phyloP scores from a whole-genome alignment of 2,329 filamentous ascomycete species.

The Nemania bipapillata region DNA sequence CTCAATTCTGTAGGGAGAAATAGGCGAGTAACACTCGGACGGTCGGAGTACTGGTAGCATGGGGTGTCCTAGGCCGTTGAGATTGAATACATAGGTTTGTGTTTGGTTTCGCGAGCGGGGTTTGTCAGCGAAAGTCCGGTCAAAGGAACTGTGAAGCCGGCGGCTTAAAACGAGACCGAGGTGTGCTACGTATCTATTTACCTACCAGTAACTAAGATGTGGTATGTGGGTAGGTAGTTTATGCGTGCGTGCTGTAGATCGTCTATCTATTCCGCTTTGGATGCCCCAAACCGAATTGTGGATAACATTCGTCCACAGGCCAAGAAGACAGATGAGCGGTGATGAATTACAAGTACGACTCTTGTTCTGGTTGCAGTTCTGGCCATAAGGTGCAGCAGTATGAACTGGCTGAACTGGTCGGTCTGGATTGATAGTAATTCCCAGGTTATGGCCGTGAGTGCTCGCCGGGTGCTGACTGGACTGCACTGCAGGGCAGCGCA shows the following conservation, averaged over 20 bases:
- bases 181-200: background rate
- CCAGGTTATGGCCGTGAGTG: background rate
- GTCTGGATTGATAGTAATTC: background rate
- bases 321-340: background rate
- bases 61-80: background rate
- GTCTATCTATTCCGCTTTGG: background rate
- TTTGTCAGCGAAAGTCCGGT: constrained; percentile 21
- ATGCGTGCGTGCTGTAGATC: too few relatives aligned
- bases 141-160: background rate
- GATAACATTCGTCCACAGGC: constrained; percentile 6
- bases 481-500: background rate
- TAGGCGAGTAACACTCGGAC: background rate
- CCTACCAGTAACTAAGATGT: background rate
- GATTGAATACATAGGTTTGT: background rate
- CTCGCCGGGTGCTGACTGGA: constrained; percentile 25
- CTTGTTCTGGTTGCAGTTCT: background rate
- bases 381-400: background rate
- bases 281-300: constrained; percentile 15
- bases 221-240: background rate
- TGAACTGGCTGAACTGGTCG: background rate
- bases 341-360: background rate
- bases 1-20: background rate
- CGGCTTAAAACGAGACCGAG: background rate
- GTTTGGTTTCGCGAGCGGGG: constrained; percentile 1
- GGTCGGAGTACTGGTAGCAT: background rate